A percentile compares a stretch with the other conserved stretches of the same genome.
Conservation (phyloP, 257 asterid genomes). For the Voacanga thouarsii region DNA sequence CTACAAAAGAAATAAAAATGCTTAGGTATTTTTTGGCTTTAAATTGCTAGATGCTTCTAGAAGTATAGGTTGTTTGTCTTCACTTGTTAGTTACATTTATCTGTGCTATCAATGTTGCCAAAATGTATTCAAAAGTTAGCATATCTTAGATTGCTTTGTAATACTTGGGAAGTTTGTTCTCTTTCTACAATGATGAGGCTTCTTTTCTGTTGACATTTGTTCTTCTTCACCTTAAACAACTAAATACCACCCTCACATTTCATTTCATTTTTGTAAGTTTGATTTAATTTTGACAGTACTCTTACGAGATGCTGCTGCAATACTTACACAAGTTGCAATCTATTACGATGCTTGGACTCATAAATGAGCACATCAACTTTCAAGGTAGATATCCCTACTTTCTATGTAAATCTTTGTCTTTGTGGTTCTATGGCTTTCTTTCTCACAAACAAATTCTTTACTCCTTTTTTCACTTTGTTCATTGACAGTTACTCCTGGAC, state of each 20-base stretch:
- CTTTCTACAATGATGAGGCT: background rate
- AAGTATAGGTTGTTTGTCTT: background rate
- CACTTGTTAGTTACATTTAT: background rate
- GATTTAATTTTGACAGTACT: constrained; percentile 48
- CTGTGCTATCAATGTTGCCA: background rate
- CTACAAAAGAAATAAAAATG: background rate
- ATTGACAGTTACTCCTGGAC: constrained; percentile 88
- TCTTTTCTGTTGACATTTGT: background rate
- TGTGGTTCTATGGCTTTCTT: background rate
- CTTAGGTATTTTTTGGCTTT: background rate
- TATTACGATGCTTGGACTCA: constrained; percentile 81
- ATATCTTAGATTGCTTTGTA: background rate
- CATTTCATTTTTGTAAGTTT: background rate
- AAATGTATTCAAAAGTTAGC: background rate
- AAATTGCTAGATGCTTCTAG: background rate
- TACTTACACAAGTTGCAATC: constrained; percentile 86
- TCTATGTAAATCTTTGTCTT: constrained; percentile 2
- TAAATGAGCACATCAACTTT: constrained; percentile 95
- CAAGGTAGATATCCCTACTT: constrained; percentile 50
- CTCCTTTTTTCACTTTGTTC: constrained; percentile 8
- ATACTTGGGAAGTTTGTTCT: background rate
- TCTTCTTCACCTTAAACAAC: background rate
- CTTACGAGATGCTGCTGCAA: constrained; percentile 89
- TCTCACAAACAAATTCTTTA: background rate
- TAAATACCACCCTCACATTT: background rate